Percentiles rank a stretch among this genome's conserved stretches.
These are phyloP conservation scores for Candida odintsovae DNA, from an alignment of 805 yeast genomes.

Conservation along the genomic window DNA sequence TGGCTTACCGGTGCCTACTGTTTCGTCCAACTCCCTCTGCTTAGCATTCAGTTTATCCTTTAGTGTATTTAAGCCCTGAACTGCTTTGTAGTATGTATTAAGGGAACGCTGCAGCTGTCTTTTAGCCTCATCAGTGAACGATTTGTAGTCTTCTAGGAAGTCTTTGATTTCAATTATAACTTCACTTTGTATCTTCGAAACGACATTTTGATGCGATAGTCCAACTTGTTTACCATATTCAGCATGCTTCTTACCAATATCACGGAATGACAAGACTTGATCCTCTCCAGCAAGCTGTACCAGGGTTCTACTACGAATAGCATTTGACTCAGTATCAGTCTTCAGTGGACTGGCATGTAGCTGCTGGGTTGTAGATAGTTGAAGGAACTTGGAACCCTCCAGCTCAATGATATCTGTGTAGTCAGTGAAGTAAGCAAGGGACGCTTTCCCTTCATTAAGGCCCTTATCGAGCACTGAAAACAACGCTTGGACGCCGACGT, in stretches of 20 bases:
- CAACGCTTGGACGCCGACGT: slow-evolving; percentile 24
- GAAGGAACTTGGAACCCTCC: slow-evolving; percentile 9
- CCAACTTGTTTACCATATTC: not conserved
- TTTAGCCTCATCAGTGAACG: slow-evolving; percentile 8
- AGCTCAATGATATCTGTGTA: slow-evolving; percentile 15
- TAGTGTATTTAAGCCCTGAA: slow-evolving; percentile 1
- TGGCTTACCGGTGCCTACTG: not conserved
- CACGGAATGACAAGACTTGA: not conserved
- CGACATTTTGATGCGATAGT: slow-evolving; percentile 1
- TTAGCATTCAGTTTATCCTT: slow-evolving; percentile 14
- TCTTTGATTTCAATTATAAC: slow-evolving; percentile 12
- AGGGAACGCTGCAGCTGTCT: slow-evolving; percentile 7
- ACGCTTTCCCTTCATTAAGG: slow-evolving; percentile 10
- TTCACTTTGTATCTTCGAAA: slow-evolving; percentile 12
- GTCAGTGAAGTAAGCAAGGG: slow-evolving; percentile 15
- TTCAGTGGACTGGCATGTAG: slow-evolving; percentile 2
- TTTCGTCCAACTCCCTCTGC: slow-evolving; percentile 13
- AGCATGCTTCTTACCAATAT: not conserved
- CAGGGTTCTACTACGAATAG: not conserved
- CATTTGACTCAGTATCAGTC: not conserved
- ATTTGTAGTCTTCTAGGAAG: slow-evolving; percentile 19
- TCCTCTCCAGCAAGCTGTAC: not conserved
- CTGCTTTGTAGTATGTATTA: slow-evolving; percentile 8
- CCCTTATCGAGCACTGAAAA: slow-evolving; percentile 16
- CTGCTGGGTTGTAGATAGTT: slow-evolving; percentile 5